Percentiles rank a stretch among this genome's conserved stretches.
Evolutionary conservation across 2,329 filamentous ascomycete species (phyloP).

Genomic region (Beauveria sp.): DNA sequence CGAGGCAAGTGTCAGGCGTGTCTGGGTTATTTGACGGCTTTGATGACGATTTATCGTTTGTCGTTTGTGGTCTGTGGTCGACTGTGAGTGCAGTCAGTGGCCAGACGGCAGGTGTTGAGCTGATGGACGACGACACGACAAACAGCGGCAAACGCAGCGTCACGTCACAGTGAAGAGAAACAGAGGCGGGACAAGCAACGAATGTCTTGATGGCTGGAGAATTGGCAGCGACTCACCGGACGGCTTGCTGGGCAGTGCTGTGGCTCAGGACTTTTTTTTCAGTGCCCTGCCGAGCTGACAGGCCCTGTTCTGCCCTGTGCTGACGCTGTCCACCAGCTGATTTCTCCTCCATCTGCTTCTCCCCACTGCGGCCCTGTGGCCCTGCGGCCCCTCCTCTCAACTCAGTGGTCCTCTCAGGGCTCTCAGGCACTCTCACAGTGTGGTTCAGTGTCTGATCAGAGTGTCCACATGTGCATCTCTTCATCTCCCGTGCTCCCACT

Average conservation of each 20-base stretch:
- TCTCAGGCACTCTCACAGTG: too few species aligned
- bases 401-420: too few species aligned
- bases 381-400: too few species aligned
- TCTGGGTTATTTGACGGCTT: background rate
- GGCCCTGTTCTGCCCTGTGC: background rate
- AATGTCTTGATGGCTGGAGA: too few species aligned
- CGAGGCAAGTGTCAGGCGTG: background rate
- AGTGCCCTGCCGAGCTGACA: background rate
- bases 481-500: background rate
- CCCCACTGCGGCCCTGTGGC: background rate
- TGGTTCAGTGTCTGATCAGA: too few species aligned
- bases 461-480: too few species aligned
- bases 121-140: too few species aligned
- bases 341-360: background rate
- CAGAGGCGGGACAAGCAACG: too few species aligned
- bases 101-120: too few species aligned
- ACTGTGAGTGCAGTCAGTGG: background rate
- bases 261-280: too few species aligned
- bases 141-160: too few species aligned
- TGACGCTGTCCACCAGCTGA: background rate
- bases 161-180: too few species aligned
- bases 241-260: background rate
- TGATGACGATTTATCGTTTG: background rate
- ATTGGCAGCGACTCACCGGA: background rate
- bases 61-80: background rate